Percentiles rank a stretch among this genome's conserved stretches.
phyloP scores from a whole-genome alignment of 2,329 filamentous ascomycete species.

The Exophiala aquamarina region DNA sequence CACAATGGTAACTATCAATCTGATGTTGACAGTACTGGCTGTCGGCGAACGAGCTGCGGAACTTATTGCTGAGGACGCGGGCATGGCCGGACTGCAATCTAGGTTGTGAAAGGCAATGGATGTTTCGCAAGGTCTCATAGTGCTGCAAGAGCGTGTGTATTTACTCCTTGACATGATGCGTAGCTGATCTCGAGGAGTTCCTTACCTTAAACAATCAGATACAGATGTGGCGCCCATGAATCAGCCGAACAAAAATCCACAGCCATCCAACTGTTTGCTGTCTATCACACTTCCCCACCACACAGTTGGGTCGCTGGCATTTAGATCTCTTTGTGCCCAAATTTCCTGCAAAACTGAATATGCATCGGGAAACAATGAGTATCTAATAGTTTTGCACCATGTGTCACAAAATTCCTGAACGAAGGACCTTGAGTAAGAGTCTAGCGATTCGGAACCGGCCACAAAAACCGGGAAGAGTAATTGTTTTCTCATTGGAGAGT shows the following conservation, averaged over 20 bases:
- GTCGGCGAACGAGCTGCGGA: slow-evolving; percentile 83
- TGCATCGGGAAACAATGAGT: slow-evolving; percentile 33
- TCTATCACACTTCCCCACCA: neutral
- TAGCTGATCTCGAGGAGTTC: too few species aligned
- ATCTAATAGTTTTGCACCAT: slow-evolving; percentile 35
- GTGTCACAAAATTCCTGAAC: slow-evolving; percentile 32
- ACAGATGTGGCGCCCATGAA: too few species aligned
- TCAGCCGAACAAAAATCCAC: neutral
- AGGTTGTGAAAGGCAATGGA: neutral
- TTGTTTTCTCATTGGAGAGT: slow-evolving; percentile 37
- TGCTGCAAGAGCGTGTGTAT: too few species aligned
- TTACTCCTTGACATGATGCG: too few species aligned
- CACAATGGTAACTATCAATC: slow-evolving; percentile 67
- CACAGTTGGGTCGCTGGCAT: neutral
- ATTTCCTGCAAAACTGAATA: neutral
- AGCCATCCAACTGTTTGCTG: neutral
- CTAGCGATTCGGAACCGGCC: slow-evolving; percentile 34
- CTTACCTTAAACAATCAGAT: too few species aligned
- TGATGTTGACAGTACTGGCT: slow-evolving; percentile 82
- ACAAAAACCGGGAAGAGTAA: slow-evolving; percentile 39
- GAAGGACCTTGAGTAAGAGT: slow-evolving; percentile 20
- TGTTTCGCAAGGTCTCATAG: too few species aligned
- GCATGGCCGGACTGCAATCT: neutral
- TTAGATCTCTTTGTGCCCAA: neutral
- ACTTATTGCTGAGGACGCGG: slow-evolving; percentile 70